These are phyloP conservation scores for Lunasporangiospora selenospora DNA, from an alignment of 192 early-diverging fungal genomes.

Conservation along the genomic window DNA sequence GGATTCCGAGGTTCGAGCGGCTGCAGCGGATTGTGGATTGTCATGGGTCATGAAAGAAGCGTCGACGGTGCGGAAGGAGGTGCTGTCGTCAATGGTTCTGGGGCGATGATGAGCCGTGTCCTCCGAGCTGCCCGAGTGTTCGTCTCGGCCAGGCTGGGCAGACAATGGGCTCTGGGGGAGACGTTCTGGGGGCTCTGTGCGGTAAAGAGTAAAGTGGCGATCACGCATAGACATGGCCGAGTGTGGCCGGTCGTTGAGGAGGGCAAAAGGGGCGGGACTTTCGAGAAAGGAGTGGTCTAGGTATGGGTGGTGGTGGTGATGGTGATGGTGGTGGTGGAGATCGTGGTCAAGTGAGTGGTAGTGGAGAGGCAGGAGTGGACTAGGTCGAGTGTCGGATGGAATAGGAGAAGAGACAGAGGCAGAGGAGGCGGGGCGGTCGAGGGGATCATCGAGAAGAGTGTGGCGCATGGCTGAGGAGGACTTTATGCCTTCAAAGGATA, in stretches of 20 bases:
- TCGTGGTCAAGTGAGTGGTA: too few species aligned
- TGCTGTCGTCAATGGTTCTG: not conserved
- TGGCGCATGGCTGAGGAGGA: conserved; percentile 4
- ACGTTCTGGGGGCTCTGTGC: not conserved
- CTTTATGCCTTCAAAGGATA: conserved; percentile 31
- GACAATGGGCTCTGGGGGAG: not conserved
- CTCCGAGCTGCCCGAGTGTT: conserved; percentile 34
- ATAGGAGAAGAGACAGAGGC: conserved; percentile 16
- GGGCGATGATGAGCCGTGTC: conserved; percentile 11
- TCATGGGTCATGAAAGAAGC: too few species aligned
- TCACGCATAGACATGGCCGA: conserved; percentile 3
- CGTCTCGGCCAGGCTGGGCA: conserved; percentile 16
- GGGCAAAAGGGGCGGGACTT: not conserved
- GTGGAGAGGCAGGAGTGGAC: not conserved
- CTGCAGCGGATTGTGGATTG: too few species aligned
- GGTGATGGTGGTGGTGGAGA: not conserved
- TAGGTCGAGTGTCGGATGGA: conserved; percentile 9
- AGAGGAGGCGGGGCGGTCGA: conserved; percentile 8
- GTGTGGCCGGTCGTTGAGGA: conserved; percentile 11
- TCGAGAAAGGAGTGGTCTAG: not conserved
- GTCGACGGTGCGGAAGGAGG: too few species aligned
- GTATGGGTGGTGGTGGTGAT: not conserved
- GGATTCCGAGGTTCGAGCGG: too few species aligned
- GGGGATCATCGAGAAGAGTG: not conserved
- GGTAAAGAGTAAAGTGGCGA: not conserved